Evolutionary conservation across 1,284 basidiomycete genomes (phyloP).

Genomic region (Naganishia albida): DNA sequence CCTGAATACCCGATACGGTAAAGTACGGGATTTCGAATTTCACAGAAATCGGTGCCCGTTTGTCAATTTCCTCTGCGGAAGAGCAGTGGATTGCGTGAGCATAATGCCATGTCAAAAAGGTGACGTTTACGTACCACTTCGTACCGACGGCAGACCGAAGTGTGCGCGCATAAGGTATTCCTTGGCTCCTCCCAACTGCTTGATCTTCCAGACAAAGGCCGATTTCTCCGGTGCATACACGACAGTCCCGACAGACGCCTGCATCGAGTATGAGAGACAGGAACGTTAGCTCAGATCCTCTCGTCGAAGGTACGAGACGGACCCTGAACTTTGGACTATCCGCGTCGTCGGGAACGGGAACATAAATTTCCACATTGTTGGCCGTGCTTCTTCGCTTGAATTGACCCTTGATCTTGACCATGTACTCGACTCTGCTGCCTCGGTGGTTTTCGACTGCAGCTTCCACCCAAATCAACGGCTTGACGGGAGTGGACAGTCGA

Average conservation of each 20-base stretch:
- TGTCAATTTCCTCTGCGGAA: conserved; percentile 73
- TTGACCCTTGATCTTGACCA: conserved; percentile 97
- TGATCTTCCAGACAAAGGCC: conserved; percentile 97
- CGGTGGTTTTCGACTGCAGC: conserved; percentile 93
- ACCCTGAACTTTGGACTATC: conserved; percentile 96
- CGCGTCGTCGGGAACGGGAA: conserved; percentile 97
- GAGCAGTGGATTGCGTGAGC: not conserved
- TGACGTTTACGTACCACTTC: conserved; percentile 64
- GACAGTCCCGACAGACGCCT: conserved; percentile 88
- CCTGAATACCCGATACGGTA: conserved; percentile 94
- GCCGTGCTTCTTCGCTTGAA: conserved; percentile 96
- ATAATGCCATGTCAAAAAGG: not conserved
- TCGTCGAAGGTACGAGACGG: conserved; percentile 46
- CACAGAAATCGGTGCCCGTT: conserved; percentile 90
- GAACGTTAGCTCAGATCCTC: not conserved
- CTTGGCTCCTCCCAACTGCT: conserved; percentile 85
- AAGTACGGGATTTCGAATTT: conserved; percentile 99
- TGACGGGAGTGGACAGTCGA: conserved; percentile 91
- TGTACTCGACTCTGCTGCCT: conserved; percentile 92
- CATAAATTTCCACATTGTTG: conserved; percentile 98
- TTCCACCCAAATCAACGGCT: conserved; percentile 97
- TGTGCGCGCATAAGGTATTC: conserved; percentile 96
- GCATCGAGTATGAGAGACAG: conserved; percentile 4
- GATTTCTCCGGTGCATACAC: conserved; percentile 95
- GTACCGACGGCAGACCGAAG: conserved; percentile 87